These are phyloP conservation scores for Plasmopara viticola DNA, from an alignment of 352 stramenopile species.

Conservation along the genomic window DNA sequence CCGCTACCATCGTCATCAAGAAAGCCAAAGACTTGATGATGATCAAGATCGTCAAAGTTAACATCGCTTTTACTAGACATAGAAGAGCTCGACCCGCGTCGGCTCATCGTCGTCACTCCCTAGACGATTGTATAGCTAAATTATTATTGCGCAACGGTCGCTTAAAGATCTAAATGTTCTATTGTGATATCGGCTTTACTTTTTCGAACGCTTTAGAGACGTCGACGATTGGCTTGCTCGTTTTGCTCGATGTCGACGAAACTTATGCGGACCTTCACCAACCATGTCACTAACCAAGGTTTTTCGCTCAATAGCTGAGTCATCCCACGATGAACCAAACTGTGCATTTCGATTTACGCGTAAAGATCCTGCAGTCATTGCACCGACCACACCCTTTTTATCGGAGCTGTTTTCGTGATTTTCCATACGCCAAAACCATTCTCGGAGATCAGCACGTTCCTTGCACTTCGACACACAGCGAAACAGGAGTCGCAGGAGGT, in stretches of 20 bases:
- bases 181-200: slow-evolving; percentile 18
- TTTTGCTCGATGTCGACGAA: slow-evolving; percentile 31
- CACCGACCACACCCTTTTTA: slow-evolving; percentile 2
- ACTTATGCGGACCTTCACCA: slow-evolving; percentile 30
- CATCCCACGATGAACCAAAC: slow-evolving; percentile 74
- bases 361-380: slow-evolving; percentile 26
- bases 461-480: slow-evolving; percentile 69
- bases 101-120: slow-evolving; percentile 12
- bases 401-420: slow-evolving; percentile 8
- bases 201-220: slow-evolving; percentile 17
- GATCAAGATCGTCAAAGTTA: slow-evolving; percentile 57
- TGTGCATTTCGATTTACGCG: slow-evolving; percentile 66
- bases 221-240: slow-evolving; percentile 15
- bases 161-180: background rate
- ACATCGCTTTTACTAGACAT: slow-evolving; percentile 47
- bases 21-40: slow-evolving; percentile 48
- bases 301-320: slow-evolving; percentile 72
- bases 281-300: slow-evolving; percentile 67
- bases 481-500: slow-evolving; percentile 58
- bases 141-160: background rate
- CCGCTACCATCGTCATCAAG: slow-evolving; percentile 40
- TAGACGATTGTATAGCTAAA: background rate
- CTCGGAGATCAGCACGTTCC: slow-evolving; percentile 57
- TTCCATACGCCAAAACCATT: slow-evolving; percentile 76
- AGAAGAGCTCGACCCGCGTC: slow-evolving; percentile 35